Evolutionary conservation across 2,329 filamentous ascomycete species (phyloP).

Genomic region (Alternaria rosae): DNA sequence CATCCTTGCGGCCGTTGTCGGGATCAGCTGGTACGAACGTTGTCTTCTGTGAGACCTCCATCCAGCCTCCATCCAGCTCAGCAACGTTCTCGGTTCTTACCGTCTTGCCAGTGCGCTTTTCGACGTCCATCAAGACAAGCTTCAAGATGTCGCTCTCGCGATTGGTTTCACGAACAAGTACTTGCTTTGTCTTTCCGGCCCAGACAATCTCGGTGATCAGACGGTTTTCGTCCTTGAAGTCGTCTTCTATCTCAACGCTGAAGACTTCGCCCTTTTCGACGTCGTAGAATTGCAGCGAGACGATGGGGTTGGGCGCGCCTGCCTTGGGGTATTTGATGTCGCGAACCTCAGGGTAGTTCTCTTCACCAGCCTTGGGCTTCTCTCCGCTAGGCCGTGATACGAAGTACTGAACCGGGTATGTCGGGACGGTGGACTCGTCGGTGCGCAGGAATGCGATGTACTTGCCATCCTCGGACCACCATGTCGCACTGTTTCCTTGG

Average conservation of each 20-base stretch:
- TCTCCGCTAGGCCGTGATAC: conserved; percentile 83
- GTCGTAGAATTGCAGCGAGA: conserved; percentile 89
- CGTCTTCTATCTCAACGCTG: conserved; percentile 75
- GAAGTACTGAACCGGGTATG: conserved; percentile 94
- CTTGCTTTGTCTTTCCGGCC: conserved; percentile 76
- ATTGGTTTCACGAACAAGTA: conserved; percentile 91
- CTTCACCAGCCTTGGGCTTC: conserved; percentile 71
- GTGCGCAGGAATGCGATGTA: conserved; percentile 92
- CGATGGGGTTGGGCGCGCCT: conserved; percentile 89
- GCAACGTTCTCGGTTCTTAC: conserved; percentile 81
- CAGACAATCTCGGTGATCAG: conserved; percentile 94
- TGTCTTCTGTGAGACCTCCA: conserved; percentile 89
- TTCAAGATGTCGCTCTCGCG: conserved; percentile 91
- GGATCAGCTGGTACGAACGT: conserved; percentile 86
- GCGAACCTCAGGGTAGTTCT: conserved; percentile 88
- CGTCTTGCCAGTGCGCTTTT: conserved; percentile 74
- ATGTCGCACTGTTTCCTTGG: conserved; percentile 79
- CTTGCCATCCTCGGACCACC: conserved; percentile 93
- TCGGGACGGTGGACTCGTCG: conserved; percentile 89
- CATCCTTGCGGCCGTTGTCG: conserved; percentile 74
- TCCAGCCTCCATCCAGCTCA: conserved; percentile 94
- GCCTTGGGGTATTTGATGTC: conserved; percentile 98
- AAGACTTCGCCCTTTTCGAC: conserved; percentile 79
- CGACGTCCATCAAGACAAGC: conserved; percentile 84
- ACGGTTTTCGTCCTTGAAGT: conserved; percentile 81